Evolutionary conservation across 2,329 filamentous ascomycete genomes (phyloP).

Genomic region (Arthrobotrys pseudoclavata): DNA sequence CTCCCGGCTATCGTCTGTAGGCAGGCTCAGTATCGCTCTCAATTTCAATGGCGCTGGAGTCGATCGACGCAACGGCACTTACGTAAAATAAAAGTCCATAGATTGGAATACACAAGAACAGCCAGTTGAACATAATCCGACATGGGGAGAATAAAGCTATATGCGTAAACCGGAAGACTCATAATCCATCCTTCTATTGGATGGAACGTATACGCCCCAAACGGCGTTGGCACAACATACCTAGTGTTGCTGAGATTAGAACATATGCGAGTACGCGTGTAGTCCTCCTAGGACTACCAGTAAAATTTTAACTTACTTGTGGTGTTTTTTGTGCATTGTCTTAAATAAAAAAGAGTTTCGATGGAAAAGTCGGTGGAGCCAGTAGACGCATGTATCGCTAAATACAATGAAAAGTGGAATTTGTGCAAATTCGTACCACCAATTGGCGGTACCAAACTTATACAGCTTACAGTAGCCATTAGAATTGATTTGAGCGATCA

Average conservation of each 20-base stretch:
- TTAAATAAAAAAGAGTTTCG: not conserved
- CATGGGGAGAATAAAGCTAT: constrained; percentile 8
- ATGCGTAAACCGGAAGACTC: constrained; percentile 1
- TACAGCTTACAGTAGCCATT: not conserved
- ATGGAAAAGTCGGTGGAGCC: not conserved
- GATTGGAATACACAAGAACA: not conserved
- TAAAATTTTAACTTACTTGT: not conserved
- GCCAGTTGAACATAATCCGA: not conserved
- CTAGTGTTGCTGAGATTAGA: not conserved
- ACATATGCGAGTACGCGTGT: not conserved
- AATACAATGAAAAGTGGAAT: not conserved
- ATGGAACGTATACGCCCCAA: not conserved
- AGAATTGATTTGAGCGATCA: not conserved
- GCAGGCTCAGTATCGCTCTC: not conserved
- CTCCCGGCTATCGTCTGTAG: not conserved
- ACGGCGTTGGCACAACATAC: not conserved
- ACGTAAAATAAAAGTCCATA: constrained; percentile 9
- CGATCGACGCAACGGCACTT: not conserved
- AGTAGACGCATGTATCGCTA: constrained; percentile 5
- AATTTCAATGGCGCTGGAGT: not conserved
- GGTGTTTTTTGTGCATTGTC: not conserved
- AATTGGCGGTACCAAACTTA: not conserved
- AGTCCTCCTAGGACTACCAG: not conserved
- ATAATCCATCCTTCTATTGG: constrained; percentile 4
- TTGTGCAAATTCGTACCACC: constrained; percentile 1